Percentiles rank a stretch among this genome's conserved stretches.
Conservation (phyloP, 345 rosid species). For the Moricandia moricandioides region DNA sequence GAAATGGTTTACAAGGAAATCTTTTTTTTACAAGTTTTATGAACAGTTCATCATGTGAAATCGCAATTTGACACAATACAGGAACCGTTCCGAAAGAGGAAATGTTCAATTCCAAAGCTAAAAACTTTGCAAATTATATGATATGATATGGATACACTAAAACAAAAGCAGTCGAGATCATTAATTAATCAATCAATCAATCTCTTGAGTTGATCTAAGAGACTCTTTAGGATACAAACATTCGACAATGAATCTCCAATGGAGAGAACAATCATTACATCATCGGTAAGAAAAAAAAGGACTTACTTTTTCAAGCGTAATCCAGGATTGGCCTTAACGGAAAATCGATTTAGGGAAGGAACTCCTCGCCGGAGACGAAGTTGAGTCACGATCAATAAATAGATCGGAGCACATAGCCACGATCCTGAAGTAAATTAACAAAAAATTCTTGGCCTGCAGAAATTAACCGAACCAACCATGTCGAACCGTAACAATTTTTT, state of each 20-base stretch:
- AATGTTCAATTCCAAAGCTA: not conserved
- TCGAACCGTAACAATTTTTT: not conserved
- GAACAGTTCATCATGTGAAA: not conserved
- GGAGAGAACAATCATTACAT: not conserved
- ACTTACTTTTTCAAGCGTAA: conserved; percentile 13
- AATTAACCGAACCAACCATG: not conserved
- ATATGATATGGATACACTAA: not conserved
- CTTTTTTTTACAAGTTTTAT: not conserved
- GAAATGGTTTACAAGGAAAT: not conserved
- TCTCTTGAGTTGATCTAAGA: not conserved
- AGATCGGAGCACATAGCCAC: conserved; percentile 24
- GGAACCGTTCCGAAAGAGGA: not conserved
- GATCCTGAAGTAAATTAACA: not conserved
- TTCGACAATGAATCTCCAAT: not conserved
- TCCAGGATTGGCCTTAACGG: not conserved
- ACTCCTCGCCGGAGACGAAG: conserved; percentile 11
- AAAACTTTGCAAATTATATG: not conserved
- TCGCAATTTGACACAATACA: not conserved
- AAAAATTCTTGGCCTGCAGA: not conserved
- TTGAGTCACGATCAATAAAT: not conserved
- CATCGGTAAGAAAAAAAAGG: not conserved
- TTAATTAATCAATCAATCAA: not conserved
- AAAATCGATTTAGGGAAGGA: not conserved
- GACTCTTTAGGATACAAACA: not conserved
- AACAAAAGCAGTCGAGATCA: not conserved